These are phyloP conservation scores for Agarophyton chilense DNA, from an alignment of 23 red algal genomes.

Conservation along the genomic window DNA sequence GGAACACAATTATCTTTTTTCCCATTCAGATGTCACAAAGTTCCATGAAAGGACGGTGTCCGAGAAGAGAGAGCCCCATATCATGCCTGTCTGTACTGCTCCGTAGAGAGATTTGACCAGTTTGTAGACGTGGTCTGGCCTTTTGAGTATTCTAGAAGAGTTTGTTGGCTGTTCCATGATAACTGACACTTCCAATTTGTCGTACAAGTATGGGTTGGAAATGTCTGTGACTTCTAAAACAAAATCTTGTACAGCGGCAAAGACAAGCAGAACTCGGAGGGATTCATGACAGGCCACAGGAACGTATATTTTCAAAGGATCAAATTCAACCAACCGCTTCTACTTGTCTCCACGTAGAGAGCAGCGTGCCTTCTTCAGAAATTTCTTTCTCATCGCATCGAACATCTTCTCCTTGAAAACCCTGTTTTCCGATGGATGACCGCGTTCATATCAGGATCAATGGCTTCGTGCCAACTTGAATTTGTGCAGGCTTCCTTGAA, in stretches of 20 bases:
- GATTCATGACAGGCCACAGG: not conserved
- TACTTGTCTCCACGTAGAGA: not conserved
- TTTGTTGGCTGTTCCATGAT: no score
- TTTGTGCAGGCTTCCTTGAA: not conserved
- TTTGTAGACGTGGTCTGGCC: not conserved
- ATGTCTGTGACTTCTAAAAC: not conserved
- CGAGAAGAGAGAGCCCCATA: no score
- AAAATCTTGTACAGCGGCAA: slow-evolving; percentile 7
- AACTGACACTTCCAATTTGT: not conserved
- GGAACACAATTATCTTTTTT: no score
- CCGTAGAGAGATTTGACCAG: not conserved
- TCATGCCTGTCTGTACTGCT: not conserved
- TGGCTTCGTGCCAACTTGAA: not conserved
- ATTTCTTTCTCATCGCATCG: no score
- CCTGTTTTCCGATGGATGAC: not conserved
- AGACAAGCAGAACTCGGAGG: slow-evolving; percentile 3
- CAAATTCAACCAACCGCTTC: not conserved
- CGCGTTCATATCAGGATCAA: not conserved
- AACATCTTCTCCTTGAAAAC: no score
- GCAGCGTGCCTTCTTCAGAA: no score
- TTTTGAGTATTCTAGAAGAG: no score
- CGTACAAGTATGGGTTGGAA: not conserved
- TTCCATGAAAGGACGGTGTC: not conserved
- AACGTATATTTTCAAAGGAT: not conserved
- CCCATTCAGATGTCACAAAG: not conserved